Evolutionary conservation across 2,329 filamentous ascomycete species (phyloP), one percentile per base, ranked within the genome.

Genomic region (Gnomoniopsis sp.): DNA sequence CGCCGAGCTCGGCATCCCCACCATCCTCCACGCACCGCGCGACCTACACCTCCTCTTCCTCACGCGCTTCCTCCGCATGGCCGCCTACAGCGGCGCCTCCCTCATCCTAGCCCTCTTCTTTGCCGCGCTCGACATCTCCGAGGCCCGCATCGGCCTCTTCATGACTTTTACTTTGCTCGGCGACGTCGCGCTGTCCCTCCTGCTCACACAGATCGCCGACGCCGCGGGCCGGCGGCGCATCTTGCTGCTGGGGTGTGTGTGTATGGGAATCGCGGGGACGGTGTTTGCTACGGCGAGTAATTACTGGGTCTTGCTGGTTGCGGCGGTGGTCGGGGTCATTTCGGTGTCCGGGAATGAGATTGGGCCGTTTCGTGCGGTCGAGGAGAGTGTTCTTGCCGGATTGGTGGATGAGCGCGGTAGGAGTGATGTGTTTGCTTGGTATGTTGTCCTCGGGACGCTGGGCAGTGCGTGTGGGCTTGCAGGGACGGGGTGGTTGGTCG

Each of bases 121-220:
- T 8, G 74, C 75, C 15, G 74, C 72, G 2, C 73, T 87, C 1
- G 75, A 71, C 10, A 75, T 81, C 46, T 77, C 81, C 1, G 76
- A 84, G 59, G 73, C 77, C 0, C 72, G 72, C 34, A 82, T 84
- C 60, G 86, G 85, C 2, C 70, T 87, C 1, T 88, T 88, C 71
- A 88, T 88, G 85, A 87, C 84, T 0, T 68, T 87, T 62, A 88
- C 86, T 0, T 71, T 88, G 17, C 72, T 77, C 15, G 86, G 85
- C 26, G 86, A 88, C 68, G 77, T 82, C 3, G 66, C 75, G 46
- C 80, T 88, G 61, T 86, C 84, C 65, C 79, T 87, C 58, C 41
- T 83, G 22, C 74, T 88, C 49, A 85, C 85, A 0, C 66, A 84
- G 6, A 74, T 86, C 61, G 83, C 85, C 57, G 86, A 88, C 70